phyloP scores from a whole-genome alignment of 306 rosid genomes.

The Corylus americana region DNA sequence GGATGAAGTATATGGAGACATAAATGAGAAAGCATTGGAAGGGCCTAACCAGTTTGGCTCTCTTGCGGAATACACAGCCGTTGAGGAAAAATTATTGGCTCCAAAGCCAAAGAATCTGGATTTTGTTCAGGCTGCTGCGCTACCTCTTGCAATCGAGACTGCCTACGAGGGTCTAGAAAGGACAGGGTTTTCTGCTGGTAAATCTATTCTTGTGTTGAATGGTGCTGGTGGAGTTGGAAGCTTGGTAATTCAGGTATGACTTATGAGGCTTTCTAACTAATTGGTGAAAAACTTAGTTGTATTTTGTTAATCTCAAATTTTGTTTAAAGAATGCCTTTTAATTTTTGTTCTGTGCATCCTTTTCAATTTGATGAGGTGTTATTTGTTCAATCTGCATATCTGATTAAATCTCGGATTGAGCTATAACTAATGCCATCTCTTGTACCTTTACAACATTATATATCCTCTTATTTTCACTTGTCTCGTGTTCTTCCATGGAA shows the following conservation, averaged over 20 bases:
- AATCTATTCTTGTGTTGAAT: constrained; percentile 85
- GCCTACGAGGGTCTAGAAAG: constrained; percentile 84
- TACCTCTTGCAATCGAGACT: constrained; percentile 92
- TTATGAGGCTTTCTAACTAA: background rate
- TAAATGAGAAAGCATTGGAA: constrained; percentile 82
- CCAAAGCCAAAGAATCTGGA: constrained; percentile 73
- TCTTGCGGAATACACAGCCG: constrained; percentile 92
- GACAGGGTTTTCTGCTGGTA: constrained; percentile 77
- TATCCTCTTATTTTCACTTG: background rate
- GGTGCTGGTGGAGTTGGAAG: constrained; percentile 98
- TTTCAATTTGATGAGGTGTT: background rate
- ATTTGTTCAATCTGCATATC: background rate
- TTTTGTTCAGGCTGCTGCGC: constrained; percentile 77
- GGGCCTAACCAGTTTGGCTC: constrained; percentile 88
- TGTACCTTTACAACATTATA: background rate
- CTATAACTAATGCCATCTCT: background rate
- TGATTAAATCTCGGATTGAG: background rate
- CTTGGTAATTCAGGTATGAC: constrained; percentile 82
- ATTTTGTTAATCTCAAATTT: background rate
- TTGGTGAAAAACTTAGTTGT: background rate
- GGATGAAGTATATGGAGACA: constrained; percentile 86
- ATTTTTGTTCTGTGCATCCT: background rate
- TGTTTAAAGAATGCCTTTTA: background rate
- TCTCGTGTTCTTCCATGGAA: background rate
- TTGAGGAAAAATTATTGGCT: constrained; percentile 79